phyloP scores from a whole-genome alignment of 495 filamentous ascomycete genomes.

The Penicillium paxilli region DNA sequence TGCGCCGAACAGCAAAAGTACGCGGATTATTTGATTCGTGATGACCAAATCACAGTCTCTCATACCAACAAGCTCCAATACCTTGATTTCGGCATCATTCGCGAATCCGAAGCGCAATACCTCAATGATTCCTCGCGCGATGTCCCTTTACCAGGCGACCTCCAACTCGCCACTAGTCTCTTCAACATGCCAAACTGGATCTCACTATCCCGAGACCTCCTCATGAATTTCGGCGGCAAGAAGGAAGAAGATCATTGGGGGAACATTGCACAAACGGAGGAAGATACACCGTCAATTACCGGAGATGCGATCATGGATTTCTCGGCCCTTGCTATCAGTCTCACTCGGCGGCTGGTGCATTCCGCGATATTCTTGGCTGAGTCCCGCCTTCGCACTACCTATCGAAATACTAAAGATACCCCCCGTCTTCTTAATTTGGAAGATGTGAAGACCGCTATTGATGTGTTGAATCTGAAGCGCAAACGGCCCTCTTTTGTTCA shows the following conservation, averaged over 20 bases:
- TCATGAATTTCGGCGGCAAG: slow-evolving; percentile 71
- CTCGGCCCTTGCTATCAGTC: slow-evolving; percentile 60
- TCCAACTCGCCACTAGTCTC: slow-evolving; percentile 53
- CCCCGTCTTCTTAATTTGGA: neutral
- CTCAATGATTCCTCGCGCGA: slow-evolving; percentile 21
- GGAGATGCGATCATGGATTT: slow-evolving; percentile 72
- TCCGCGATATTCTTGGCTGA: slow-evolving; percentile 65
- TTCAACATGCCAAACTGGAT: slow-evolving; percentile 64
- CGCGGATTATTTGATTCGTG: slow-evolving; percentile 56
- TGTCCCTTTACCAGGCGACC: slow-evolving; percentile 28
- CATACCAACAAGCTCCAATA: slow-evolving; percentile 35
- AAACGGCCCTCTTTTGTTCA: slow-evolving; percentile 55
- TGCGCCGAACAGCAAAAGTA: slow-evolving; percentile 64
- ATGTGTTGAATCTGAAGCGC: slow-evolving; percentile 45
- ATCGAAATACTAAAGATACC: neutral
- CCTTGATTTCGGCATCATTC: slow-evolving; percentile 56
- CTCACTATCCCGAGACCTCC: slow-evolving; percentile 61
- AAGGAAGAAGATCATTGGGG: slow-evolving; percentile 66
- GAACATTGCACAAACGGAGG: slow-evolving; percentile 37
- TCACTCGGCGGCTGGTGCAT: slow-evolving; percentile 69
- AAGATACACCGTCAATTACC: slow-evolving; percentile 63
- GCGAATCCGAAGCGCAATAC: slow-evolving; percentile 31
- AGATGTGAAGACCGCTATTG: slow-evolving; percentile 68
- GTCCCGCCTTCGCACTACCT: slow-evolving; percentile 45
- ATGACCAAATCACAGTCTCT: slow-evolving; percentile 56